Conservation (phyloP, 2,329 filamentous ascomycete species). For the Clarireedia paspali region DNA sequence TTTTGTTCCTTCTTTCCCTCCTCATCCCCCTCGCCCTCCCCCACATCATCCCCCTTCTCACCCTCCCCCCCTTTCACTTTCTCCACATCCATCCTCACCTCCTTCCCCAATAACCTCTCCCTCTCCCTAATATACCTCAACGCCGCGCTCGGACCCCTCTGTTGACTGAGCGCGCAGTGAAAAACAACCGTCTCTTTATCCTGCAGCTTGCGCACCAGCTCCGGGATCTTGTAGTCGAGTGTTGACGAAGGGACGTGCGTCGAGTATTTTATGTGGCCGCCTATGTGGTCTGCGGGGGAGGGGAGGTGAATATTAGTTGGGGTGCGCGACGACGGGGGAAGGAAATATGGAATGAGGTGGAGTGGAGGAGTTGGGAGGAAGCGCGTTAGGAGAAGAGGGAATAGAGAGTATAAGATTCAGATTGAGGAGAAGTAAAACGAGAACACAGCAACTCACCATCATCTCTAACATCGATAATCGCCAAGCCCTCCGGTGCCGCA, state of each 20-base stretch:
- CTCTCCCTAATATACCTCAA: conserved; percentile 69
- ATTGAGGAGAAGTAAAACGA: neutral
- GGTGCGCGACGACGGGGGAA: neutral
- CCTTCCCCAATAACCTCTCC: conserved; percentile 37
- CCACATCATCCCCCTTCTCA: conserved; percentile 25
- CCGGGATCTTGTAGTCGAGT: conserved; percentile 70
- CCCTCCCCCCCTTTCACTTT: conserved; percentile 18
- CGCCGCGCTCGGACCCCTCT: conserved; percentile 79
- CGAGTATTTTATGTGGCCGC: conserved; percentile 77
- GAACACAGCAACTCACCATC: conserved; percentile 43
- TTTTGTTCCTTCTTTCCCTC: conserved; percentile 46
- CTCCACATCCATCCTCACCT: conserved; percentile 16
- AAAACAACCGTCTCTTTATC: conserved; percentile 83
- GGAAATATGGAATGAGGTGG: neutral
- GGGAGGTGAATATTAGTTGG: no score
- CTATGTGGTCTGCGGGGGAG: conserved; percentile 62
- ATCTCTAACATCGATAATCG: conserved; percentile 85
- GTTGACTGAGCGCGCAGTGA: conserved; percentile 88
- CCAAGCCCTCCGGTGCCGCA: conserved; percentile 38
- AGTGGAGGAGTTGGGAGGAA: neutral
- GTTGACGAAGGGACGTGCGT: conserved; percentile 66
- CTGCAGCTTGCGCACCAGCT: conserved; percentile 69
- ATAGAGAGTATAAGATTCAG: neutral
- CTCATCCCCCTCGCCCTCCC: conserved; percentile 26
- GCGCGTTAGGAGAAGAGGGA: neutral